Base-by-base conservation (phyloP, 164 flowering plant species). In the Buxus sempervirens region DNA sequence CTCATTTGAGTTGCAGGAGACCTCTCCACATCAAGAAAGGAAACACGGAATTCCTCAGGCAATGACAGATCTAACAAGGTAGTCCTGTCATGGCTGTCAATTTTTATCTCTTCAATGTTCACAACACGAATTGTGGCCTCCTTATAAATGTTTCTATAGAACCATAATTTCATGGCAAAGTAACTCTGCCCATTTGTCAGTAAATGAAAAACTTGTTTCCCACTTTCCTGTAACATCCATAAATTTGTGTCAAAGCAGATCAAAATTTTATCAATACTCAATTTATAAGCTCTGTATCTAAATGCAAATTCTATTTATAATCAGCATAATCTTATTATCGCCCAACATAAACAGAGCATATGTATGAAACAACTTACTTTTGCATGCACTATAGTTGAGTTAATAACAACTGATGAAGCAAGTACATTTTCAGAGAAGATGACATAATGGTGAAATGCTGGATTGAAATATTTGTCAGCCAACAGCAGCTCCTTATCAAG, bases 81-180 rank as follows among this genome's bases (percentile, higher is more conserved):
- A 27, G 63, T 67, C 64, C 60, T 59, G 62, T 79, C 77, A 49
- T 56, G 76, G 69, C 63, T 51, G 20, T 81, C 66, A 68, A 80
- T 68, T 23, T 79, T 74, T 67, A 80, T 74, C 61, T 88, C 83
- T 73, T 96, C 98, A 70, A 90, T 75, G 67, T 93, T 90, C 77
- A 89, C 66, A 16, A 96, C 93, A 42, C 83, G 81, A 75, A 90
- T 81, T 27, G 82, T 64, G n/a, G 95, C 91, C 54, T 85, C 82
- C 80, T 74, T 79, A 61, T 79, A 89, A 12, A 75, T 72, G 69
- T 84, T 81, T 65, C 76, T 81, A 32, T 54, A 64, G 78, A 88
- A 96, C 99, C 99, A 96, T 13, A 79, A 67, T 64, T 83, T 89
- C 93, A 91, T 93, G 63, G 96, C 90, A 80, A 79, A 87, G 76